Evolutionary conservation across 2,329 filamentous ascomycete genomes (phyloP).

Genomic region (Paecilomyces fulvus): DNA sequence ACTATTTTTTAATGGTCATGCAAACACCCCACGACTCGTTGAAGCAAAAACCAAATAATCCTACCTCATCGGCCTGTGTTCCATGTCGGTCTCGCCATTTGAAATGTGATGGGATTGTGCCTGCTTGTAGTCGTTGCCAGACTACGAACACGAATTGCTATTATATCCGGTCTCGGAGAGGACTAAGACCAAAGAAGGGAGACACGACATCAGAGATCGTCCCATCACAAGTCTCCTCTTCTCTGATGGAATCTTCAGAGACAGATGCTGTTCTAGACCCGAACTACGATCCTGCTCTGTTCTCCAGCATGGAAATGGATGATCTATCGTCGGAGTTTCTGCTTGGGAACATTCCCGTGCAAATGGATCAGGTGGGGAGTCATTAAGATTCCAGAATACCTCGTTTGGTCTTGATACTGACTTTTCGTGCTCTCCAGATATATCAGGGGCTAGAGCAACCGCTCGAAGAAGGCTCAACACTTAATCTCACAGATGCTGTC

Average conservation of each 20-base stretch:
- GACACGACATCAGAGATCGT: background rate
- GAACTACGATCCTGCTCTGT: background rate
- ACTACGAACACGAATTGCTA: conserved; percentile 37
- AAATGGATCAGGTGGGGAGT: background rate
- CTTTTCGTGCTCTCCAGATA: background rate
- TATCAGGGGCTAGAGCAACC: background rate
- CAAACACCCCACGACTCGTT: background rate
- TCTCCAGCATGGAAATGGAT: background rate
- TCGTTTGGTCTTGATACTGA: background rate
- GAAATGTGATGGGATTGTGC: conserved; percentile 40
- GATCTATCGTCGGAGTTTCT: background rate
- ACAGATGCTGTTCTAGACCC: background rate
- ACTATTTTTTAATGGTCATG: background rate
- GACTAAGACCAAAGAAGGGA: conserved; percentile 10
- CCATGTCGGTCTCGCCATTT: conserved; percentile 33
- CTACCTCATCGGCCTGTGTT: conserved; percentile 18
- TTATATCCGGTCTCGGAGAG: conserved; percentile 43
- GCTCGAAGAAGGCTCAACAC: background rate
- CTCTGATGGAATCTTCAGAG: background rate
- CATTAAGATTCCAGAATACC: background rate
- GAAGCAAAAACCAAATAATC: background rate
- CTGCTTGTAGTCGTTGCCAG: conserved; percentile 36
- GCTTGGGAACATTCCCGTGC: background rate
- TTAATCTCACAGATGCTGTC: background rate
- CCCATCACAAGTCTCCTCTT: background rate